Evolutionary conservation across 768 basidiomycete genomes (phyloP).

Genomic region (Trametes gibbosa): DNA sequence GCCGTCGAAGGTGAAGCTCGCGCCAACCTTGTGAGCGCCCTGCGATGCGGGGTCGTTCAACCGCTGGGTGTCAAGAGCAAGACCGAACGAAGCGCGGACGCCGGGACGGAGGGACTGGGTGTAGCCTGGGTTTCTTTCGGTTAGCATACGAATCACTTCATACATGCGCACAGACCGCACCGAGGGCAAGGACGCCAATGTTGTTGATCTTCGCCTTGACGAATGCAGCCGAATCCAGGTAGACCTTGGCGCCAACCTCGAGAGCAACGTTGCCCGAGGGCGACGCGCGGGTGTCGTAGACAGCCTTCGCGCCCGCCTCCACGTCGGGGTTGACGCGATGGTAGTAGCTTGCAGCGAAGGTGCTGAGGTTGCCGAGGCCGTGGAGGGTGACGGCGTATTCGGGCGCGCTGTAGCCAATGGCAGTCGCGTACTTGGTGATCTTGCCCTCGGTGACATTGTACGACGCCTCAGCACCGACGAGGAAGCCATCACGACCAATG

Average conservation of each 20-base stretch:
- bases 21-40: conserved; percentile 82
- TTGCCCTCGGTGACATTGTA: conserved; percentile 96
- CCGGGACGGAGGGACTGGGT: conserved; percentile 93
- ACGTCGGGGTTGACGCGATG: conserved; percentile 91
- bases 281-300: conserved; percentile 92
- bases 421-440: conserved; percentile 88
- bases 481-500: conserved; percentile 95
- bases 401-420: conserved; percentile 92
- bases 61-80: conserved; percentile 92
- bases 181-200: conserved; percentile 83
- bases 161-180: conserved; percentile 34
- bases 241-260: conserved; percentile 94
- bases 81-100: conserved; percentile 89
- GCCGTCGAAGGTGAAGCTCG: conserved; percentile 68
- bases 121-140: conserved; percentile 51
- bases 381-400: conserved; percentile 95
- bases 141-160: neutral
- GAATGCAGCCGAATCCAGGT: conserved; percentile 86
- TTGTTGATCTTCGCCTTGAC: conserved; percentile 99
- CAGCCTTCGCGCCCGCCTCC: conserved; percentile 93
- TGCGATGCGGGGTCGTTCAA: conserved; percentile 64
- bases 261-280: conserved; percentile 75
- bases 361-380: conserved; percentile 90
- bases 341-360: conserved; percentile 96
- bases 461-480: conserved; percentile 91